These are phyloP conservation scores for Capsella rubella DNA, from an alignment of 441 rosid species.

Conservation along the genomic window DNA sequence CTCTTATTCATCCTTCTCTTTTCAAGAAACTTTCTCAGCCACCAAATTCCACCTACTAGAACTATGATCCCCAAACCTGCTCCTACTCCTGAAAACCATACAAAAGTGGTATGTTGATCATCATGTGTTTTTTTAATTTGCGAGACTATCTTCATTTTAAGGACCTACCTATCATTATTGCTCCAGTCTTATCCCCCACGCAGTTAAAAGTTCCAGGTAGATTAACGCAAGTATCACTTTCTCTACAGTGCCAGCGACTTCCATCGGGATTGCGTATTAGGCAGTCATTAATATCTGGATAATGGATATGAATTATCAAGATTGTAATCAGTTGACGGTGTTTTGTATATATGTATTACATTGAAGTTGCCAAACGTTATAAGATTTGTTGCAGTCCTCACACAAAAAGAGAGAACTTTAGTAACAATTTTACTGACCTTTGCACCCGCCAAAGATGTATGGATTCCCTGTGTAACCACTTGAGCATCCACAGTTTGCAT, in stretches of 20 bases:
- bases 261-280: rapidly evolving
- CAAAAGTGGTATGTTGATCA: neutral
- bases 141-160: neutral
- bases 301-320: neutral
- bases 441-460: slow-evolving; percentile 43
- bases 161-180: slow-evolving; percentile 28
- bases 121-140: neutral
- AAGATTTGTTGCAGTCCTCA: too few relatives aligned
- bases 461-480: slow-evolving; percentile 45
- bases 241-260: neutral
- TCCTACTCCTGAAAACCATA: slow-evolving; percentile 14
- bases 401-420: neutral
- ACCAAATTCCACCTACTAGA: slow-evolving; percentile 21
- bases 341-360: neutral
- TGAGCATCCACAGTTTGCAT: slow-evolving; percentile 32
- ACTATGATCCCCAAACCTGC: slow-evolving; percentile 25
- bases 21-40: slow-evolving; percentile 18
- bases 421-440: slow-evolving; percentile 24
- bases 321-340: neutral
- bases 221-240: slow-evolving; percentile 31
- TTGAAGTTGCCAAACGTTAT: too few relatives aligned
- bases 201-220: neutral
- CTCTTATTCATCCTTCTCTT: slow-evolving; percentile 15
- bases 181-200: neutral
- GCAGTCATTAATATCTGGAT: slow-evolving; percentile 43